phyloP scores from a whole-genome alignment of 441 rosid genomes.

The Bocquillonia castaneifolia region DNA sequence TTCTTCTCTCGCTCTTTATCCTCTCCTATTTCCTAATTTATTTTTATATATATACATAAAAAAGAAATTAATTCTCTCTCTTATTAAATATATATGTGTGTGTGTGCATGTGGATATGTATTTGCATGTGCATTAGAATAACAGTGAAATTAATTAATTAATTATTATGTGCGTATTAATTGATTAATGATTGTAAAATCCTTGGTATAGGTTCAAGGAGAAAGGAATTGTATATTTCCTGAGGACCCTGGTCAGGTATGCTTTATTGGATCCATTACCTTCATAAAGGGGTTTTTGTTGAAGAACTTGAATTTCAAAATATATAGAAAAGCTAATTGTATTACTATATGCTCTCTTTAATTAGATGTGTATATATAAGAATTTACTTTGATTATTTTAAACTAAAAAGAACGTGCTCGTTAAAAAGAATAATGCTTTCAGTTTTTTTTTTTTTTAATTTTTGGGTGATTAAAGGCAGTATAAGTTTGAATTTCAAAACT shows the following conservation, averaged over 20 bases:
- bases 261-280: constrained; percentile 56
- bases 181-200: constrained; percentile 30
- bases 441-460: constrained; percentile 27
- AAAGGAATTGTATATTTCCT: constrained; percentile 75
- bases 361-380: neutral
- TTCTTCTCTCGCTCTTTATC: neutral
- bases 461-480: constrained; percentile 28
- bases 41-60: neutral
- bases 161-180: constrained; percentile 22
- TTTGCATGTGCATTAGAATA: constrained; percentile 24
- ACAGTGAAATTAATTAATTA: neutral
- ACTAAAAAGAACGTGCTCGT: constrained; percentile 23
- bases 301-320: constrained; percentile 26
- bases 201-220: constrained; percentile 69
- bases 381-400: constrained; percentile 2
- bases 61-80: neutral
- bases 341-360: too few relatives aligned
- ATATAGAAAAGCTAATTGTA: too few relatives aligned
- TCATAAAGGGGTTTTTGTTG: constrained; percentile 17
- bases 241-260: constrained; percentile 93
- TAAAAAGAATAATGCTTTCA: constrained; percentile 25
- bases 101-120: neutral
- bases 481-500: constrained; percentile 19
- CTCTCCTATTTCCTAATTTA: neutral
- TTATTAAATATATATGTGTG: neutral